Conservation (phyloP, 768 basidiomycete genomes). For the Calocera viscosa region DNA sequence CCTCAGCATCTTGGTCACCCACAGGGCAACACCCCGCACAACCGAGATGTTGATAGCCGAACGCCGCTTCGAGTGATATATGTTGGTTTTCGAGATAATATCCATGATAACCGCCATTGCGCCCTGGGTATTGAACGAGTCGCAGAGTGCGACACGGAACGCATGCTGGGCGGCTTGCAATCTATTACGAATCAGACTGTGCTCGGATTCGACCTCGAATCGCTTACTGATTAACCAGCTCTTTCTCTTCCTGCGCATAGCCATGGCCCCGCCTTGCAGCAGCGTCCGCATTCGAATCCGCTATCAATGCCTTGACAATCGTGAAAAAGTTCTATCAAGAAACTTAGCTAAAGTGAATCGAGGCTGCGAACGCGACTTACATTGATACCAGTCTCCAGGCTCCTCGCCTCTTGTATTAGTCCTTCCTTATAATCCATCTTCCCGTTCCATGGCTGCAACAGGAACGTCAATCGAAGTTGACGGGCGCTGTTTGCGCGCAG, state of each 20-base stretch:
- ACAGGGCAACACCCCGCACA: conserved; percentile 41
- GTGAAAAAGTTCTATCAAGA: conserved; percentile 79
- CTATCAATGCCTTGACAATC: conserved; percentile 66
- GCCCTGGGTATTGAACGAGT: conserved; percentile 90
- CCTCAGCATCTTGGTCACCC: conserved; percentile 37
- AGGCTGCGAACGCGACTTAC: conserved; percentile 42
- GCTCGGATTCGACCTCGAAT: conserved; percentile 11
- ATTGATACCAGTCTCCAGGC: conserved; percentile 71
- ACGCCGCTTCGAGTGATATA: conserved; percentile 50
- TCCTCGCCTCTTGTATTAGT: conserved; percentile 71
- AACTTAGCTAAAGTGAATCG: too few relatives aligned
- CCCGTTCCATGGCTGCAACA: conserved; percentile 82
- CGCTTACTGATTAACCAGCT: conserved; percentile 51
- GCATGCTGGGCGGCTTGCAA: conserved; percentile 58
- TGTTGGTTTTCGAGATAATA: conserved; percentile 71
- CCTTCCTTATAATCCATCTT: conserved; percentile 91
- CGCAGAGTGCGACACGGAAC: conserved; percentile 80
- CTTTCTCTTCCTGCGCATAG: conserved; percentile 41
- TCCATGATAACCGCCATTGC: conserved; percentile 67
- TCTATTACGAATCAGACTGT: conserved; percentile 30
- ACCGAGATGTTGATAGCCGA: conserved; percentile 35
- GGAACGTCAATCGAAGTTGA: conserved; percentile 82
- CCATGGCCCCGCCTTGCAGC: conserved; percentile 26
- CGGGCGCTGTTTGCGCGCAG: conserved; percentile 68
- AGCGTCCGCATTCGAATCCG: conserved; percentile 31